phyloP scores from a whole-genome alignment of 139 green algal species.

The Ettlia oleoabundans region DNA sequence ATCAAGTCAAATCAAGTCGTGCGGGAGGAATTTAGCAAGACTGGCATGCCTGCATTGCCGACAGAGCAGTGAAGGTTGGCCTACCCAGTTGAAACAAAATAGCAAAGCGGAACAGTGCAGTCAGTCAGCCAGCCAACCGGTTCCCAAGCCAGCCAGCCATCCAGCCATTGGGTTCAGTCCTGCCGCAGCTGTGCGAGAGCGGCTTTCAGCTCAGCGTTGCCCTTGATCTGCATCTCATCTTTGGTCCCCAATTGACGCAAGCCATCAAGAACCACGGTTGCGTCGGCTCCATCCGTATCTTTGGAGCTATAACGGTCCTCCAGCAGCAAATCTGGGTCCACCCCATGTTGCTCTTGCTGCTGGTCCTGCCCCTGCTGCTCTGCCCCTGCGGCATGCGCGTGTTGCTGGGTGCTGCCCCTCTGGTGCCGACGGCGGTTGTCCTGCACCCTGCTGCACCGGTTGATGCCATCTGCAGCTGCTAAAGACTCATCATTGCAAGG shows the following conservation, averaged over 20 bases:
- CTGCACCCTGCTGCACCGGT: too few species aligned
- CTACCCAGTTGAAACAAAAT: not conserved
- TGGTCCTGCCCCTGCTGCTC: not conserved
- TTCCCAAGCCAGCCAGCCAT: too few species aligned
- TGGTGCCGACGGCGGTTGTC: too few species aligned
- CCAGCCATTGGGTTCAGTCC: not conserved
- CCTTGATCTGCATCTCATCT: not conserved
- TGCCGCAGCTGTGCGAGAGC: not conserved
- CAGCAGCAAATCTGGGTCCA: too few species aligned
- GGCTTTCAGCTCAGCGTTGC: not conserved
- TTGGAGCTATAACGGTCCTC: too few species aligned
- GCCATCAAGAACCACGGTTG: not conserved
- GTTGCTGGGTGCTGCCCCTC: not conserved
- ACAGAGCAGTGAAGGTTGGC: not conserved
- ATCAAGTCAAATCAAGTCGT: too few species aligned
- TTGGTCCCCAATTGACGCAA: not conserved
- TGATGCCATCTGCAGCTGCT: too few species aligned
- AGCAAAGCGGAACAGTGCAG: not conserved
- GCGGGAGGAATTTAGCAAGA: not conserved
- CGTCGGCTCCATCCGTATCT: not conserved
- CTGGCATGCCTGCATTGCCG: too few species aligned
- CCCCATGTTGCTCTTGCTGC: not conserved
- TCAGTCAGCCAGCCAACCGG: too few species aligned
- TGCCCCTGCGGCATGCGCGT: not conserved
- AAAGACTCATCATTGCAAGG: too few species aligned